Evolutionary conservation across 2,329 filamentous ascomycete species (phyloP).

Genomic region (Calonectria leucothoes): DNA sequence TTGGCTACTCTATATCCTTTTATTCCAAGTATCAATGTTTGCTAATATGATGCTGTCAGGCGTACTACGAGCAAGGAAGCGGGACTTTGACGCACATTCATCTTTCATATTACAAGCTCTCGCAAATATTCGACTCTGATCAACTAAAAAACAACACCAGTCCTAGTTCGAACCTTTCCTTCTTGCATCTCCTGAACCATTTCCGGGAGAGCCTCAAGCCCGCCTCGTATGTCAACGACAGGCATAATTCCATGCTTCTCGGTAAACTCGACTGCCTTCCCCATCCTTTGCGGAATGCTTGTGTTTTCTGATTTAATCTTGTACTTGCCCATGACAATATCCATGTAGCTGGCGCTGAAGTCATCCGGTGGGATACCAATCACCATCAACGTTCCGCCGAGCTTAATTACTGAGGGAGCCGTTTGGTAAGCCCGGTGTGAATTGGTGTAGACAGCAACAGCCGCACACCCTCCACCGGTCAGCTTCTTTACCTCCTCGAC

Average conservation of each 20-base stretch:
- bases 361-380: slow-evolving; percentile 53
- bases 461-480: slow-evolving; percentile 53
- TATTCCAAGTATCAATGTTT: background rate
- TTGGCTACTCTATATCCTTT: background rate
- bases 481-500: slow-evolving; percentile 53
- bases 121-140: background rate
- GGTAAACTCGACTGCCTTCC: slow-evolving; percentile 56
- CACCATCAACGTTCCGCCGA: slow-evolving; percentile 55
- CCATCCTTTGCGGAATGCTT: slow-evolving; percentile 54
- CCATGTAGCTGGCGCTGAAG: slow-evolving; percentile 51
- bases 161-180: slow-evolving; percentile 20
- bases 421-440: slow-evolving; percentile 33
- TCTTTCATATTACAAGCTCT: background rate
- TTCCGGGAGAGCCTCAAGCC: slow-evolving; percentile 21
- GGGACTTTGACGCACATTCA: background rate
- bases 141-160: slow-evolving; percentile 20
- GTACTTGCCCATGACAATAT: slow-evolving; percentile 53
- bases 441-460: slow-evolving; percentile 54
- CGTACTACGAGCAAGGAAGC: background rate
- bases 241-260: slow-evolving; percentile 47
- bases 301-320: slow-evolving; percentile 55
- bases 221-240: slow-evolving; percentile 25
- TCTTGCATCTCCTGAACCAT: slow-evolving; percentile 29
- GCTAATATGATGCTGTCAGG: background rate
- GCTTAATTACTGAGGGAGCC: slow-evolving; percentile 49